Conservation (phyloP, 2,329 filamentous ascomycete genomes). For the Periconia macrospinosa region DNA sequence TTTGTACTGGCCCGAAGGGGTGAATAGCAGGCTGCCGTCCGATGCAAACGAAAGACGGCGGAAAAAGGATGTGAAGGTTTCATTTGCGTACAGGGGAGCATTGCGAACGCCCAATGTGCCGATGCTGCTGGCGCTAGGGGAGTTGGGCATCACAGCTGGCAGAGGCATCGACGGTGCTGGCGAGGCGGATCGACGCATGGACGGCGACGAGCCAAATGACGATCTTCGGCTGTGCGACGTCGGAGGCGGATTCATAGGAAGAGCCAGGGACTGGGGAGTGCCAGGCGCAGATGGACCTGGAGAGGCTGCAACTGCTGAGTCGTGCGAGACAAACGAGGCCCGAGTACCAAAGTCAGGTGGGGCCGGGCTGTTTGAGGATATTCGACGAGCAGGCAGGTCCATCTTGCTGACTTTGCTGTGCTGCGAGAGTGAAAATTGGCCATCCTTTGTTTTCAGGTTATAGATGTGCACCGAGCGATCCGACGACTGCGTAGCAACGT, state of each 20-base stretch:
- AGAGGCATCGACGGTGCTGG: constrained; percentile 92
- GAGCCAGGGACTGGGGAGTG: constrained; percentile 82
- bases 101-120: constrained; percentile 67
- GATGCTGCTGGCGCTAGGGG: constrained; percentile 71
- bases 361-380: constrained; percentile 89
- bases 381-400: constrained; percentile 87
- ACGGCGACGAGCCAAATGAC: constrained; percentile 79
- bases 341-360: constrained; percentile 78
- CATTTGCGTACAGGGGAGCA: constrained; percentile 90
- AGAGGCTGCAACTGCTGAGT: constrained; percentile 64
- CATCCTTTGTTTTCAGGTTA: constrained; percentile 92
- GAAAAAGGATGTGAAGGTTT: constrained; percentile 97
- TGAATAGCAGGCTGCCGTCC: constrained; percentile 90
- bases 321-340: constrained; percentile 63
- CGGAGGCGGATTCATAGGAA: constrained; percentile 95
- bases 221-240: constrained; percentile 93
- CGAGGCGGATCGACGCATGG: constrained; percentile 82
- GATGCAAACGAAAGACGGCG: constrained; percentile 90
- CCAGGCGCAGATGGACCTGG: constrained; percentile 89
- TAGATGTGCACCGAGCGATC: constrained; percentile 98
- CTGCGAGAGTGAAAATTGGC: constrained; percentile 82
- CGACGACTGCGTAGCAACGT: constrained; percentile 95
- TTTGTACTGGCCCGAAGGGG: constrained; percentile 93
- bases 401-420: constrained; percentile 84
- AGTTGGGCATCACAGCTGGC: constrained; percentile 93